These are phyloP conservation scores for Stentor roeselii DNA, from an alignment of 73 alveolate species.

Conservation along the genomic window DNA sequence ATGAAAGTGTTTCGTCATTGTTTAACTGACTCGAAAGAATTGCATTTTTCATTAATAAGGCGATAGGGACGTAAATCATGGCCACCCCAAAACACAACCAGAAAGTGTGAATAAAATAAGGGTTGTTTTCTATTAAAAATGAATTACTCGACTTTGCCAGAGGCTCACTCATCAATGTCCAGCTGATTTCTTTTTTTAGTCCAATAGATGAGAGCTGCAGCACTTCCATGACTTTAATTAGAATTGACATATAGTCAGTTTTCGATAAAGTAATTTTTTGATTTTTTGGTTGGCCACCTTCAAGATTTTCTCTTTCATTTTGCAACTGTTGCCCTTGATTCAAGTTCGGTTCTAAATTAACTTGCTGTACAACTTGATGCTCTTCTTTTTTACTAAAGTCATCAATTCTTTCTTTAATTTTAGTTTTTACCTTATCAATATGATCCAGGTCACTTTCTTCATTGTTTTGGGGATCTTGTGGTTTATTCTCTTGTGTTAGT, in stretches of 20 bases:
- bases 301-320: not conserved
- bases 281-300: not conserved
- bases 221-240: not conserved
- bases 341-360: too few species aligned
- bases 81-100: slow-evolving; percentile 4
- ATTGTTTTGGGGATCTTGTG: too few species aligned
- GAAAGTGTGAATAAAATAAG: not conserved
- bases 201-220: not conserved
- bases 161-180: not conserved
- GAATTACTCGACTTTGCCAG: not conserved
- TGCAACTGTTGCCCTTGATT: not conserved
- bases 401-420: too few species aligned
- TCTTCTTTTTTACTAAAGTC: not conserved
- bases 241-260: not conserved
- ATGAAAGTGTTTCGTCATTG: not conserved
- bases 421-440: too few species aligned
- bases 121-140: not conserved
- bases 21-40: not conserved
- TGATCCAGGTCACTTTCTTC: too few species aligned
- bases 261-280: not conserved
- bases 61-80: not conserved
- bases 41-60: not conserved
- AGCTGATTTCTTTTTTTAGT: not conserved
- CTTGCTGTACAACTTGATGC: not conserved
- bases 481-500: too few species aligned